These are phyloP conservation scores for Coccomyxa subellipsoidea DNA, from an alignment of 163 green algal genomes.

Conservation along the genomic window DNA sequence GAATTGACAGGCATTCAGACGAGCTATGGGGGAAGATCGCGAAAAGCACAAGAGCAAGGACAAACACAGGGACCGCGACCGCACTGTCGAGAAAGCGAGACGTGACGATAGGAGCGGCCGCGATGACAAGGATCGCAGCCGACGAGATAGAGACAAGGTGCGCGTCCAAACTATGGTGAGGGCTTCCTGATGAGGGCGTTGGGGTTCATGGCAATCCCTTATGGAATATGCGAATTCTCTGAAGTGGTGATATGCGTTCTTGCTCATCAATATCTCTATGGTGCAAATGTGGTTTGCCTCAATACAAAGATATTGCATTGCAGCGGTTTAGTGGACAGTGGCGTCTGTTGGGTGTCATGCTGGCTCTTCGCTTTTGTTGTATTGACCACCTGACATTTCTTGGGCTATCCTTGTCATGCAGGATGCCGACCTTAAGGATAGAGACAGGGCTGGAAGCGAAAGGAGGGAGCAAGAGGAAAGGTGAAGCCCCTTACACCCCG, in stretches of 20 bases:
- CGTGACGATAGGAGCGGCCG: background rate
- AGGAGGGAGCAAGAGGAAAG: background rate
- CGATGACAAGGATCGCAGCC: background rate
- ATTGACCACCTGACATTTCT: background rate
- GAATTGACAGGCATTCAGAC: background rate
- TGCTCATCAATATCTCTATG: too few relatives aligned
- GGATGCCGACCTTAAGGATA: background rate
- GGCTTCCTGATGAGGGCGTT: background rate
- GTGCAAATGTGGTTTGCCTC: too few relatives aligned
- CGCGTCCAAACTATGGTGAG: background rate
- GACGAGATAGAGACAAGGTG: background rate
- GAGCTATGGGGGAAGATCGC: background rate
- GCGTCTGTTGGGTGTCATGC: background rate
- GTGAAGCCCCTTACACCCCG: background rate
- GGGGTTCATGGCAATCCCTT: background rate
- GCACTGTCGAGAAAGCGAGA: background rate
- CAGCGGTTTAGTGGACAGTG: background rate
- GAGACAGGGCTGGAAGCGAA: background rate
- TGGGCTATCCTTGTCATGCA: background rate
- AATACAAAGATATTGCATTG: too few relatives aligned
- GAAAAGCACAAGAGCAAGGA: constrained; percentile 9
- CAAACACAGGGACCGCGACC: constrained; percentile 9
- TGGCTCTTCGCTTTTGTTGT: background rate
- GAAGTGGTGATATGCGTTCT: too few relatives aligned
- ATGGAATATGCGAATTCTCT: background rate